phyloP scores from a whole-genome alignment of 139 green algal species.

The Parachlorella kessleri region DNA sequence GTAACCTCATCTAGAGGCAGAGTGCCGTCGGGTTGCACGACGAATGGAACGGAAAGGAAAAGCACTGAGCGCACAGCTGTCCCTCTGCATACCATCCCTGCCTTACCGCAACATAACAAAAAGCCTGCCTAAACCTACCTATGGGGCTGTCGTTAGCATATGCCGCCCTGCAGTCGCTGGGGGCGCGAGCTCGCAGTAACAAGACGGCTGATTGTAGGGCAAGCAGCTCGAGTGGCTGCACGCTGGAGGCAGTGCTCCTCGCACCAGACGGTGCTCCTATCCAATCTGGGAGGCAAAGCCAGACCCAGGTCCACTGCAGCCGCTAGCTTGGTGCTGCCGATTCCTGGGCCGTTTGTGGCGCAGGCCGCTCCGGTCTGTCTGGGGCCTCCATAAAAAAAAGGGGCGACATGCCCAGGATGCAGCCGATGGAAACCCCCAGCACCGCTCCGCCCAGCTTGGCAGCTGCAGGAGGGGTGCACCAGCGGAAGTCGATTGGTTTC shows the following conservation, averaged over 20 bases:
- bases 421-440: constrained; percentile 64
- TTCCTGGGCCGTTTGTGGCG: background rate
- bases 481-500: too few species aligned
- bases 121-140: too few species aligned
- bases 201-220: background rate
- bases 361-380: background rate
- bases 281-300: background rate
- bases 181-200: too few species aligned
- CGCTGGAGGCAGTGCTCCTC: background rate
- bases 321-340: background rate
- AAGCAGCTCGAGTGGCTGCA: background rate
- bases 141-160: too few species aligned
- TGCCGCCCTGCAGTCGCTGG: too few species aligned
- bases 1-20: too few species aligned
- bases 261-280: background rate
- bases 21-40: too few species aligned
- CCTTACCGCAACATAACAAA: too few species aligned
- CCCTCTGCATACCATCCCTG: too few species aligned
- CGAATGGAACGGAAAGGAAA: too few species aligned
- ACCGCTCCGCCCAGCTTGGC: constrained; percentile 51
- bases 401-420: constrained; percentile 65
- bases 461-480: background rate
- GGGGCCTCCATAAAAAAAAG: constrained; percentile 24
- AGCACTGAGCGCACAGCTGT: too few species aligned
- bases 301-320: background rate